Evolutionary conservation across 345 rosid genomes (phyloP), one percentile per base, ranked within the genome.

Genomic region (Brassica carinata): DNA sequence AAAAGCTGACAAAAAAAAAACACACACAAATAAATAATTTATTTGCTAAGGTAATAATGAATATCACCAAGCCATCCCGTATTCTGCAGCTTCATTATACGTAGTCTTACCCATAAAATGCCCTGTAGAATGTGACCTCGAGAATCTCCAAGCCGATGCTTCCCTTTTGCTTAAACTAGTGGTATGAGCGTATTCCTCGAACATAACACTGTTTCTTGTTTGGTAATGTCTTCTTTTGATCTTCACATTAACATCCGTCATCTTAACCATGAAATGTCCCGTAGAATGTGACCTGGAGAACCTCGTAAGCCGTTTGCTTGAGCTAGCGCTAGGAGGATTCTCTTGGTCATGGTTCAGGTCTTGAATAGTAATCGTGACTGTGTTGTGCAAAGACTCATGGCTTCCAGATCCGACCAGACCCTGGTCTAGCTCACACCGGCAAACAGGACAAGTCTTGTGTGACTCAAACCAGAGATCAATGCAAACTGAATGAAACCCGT

Each of bases 391-490:
- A 70, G 76, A 55, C 29, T 71, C 83, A 34, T 55, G 76, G 67
- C 73, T 81, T 70, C 19, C 53, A 17, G 80, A 81, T 62, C 76
- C 79, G 11, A 74, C 8, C 26, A 45, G 19, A 8, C 64, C 79
- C 36, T 87, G 78, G 58, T 91, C 95, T 26, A 94, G 88, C 67
- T 87, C 87, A 23, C 86, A 73, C 0, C 97, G 93, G 72, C 98
- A 94, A 78, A 94, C 92, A 0, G 98, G 98, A 63, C 98, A 94
- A 9, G 97, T 90, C 72, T 90, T 91, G 77, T 92, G 91, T 2
- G 88, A 85, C 23, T 79, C 82, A 33, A 92, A 90, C 98, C 98
- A 94, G 15, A 89, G 91, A 78, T 94, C 98, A 59, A 94, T 88
- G 79, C 98, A 94, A 15, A 78, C 90, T 77, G 85, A 84, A 73